These are phyloP conservation scores for Neofusicoccum kwambonambiense DNA, from an alignment of 2,329 filamentous ascomycete species.

Conservation along the genomic window DNA sequence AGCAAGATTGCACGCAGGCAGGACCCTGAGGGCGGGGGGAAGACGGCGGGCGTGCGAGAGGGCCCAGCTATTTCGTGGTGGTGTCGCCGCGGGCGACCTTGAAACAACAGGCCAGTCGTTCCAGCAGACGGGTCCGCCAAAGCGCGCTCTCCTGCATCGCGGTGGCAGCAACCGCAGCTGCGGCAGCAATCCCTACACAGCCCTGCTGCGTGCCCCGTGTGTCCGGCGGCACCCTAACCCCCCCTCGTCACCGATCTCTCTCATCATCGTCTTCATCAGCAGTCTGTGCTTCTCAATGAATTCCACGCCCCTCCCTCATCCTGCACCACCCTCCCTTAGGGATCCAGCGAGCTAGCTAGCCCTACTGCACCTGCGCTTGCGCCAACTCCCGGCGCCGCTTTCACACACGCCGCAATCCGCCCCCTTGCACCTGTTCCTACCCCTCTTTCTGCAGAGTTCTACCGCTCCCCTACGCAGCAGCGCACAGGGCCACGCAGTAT, in stretches of 20 bases:
- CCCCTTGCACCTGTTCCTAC: background rate
- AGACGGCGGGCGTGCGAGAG: background rate
- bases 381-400: background rate
- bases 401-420: background rate
- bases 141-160: background rate
- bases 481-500: conserved; percentile 1
- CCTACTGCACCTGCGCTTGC: background rate
- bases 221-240: background rate
- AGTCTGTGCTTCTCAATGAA: background rate
- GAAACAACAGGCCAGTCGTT: background rate
- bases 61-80: background rate
- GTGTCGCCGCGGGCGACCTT: conserved; percentile 2
- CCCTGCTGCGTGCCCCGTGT: background rate
- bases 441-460: background rate
- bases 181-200: background rate
- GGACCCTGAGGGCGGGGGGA: background rate
- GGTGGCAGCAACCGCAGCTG: background rate
- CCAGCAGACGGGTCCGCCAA: background rate
- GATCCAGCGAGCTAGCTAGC: background rate
- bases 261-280: background rate
- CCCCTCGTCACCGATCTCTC: conserved; percentile 8
- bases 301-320: background rate
- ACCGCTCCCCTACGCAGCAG: background rate
- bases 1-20: background rate
- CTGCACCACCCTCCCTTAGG: conserved; percentile 7